Percentiles rank a stretch among this genome's conserved stretches.
phyloP scores from a whole-genome alignment of 257 asterid genomes.

The Ocimum tenuiflorum region DNA sequence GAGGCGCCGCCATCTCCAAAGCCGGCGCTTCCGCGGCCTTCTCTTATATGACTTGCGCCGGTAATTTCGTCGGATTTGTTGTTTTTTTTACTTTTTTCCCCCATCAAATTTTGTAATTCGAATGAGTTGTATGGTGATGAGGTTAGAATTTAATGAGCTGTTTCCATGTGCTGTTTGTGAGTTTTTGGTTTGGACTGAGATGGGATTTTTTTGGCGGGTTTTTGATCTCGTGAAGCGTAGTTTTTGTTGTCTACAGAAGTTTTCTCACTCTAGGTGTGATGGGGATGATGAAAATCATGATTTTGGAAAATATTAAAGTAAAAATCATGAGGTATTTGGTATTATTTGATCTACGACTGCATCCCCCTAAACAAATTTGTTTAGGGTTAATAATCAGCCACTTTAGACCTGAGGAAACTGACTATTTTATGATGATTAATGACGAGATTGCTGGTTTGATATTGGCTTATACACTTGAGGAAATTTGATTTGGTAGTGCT shows the following conservation, averaged over 20 bases:
- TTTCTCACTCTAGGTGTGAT: background rate
- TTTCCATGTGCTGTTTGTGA: slow-evolving; percentile 3
- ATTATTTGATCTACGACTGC: background rate
- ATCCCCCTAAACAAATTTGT: background rate
- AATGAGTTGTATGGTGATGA: background rate
- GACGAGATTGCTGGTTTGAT: background rate
- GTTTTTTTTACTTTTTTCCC: background rate
- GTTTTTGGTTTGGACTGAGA: background rate
- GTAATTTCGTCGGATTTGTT: slow-evolving; percentile 24
- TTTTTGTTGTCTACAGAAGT: background rate
- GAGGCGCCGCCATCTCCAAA: slow-evolving; percentile 59
- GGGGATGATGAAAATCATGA: background rate
- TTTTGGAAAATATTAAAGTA: background rate
- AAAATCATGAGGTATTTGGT: background rate
- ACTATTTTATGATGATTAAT: background rate
- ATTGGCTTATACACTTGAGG: too few species aligned
- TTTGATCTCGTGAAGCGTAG: background rate
- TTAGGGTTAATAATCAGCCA: background rate
- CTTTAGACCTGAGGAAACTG: background rate
- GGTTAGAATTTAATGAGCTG: background rate
- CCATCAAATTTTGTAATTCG: background rate
- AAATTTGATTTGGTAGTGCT: too few species aligned
- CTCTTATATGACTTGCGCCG: slow-evolving; percentile 77
- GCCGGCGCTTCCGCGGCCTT: slow-evolving; percentile 70
- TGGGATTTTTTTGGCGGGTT: background rate